Evolutionary conservation across 257 asterid genomes (phyloP).

Genomic region (Nicotiana benthamiana): DNA sequence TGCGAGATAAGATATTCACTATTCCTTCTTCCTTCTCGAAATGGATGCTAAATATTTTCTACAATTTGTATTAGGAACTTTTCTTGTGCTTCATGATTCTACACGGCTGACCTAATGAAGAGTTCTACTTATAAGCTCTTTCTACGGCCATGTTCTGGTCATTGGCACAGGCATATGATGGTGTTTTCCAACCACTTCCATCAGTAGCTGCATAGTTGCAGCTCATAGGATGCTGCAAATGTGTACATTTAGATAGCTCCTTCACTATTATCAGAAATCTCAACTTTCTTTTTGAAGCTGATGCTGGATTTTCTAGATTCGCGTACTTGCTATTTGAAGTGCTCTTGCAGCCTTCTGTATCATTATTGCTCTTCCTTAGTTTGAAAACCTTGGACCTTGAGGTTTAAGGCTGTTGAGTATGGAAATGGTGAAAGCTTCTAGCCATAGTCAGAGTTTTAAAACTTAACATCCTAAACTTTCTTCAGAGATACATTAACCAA

Average conservation of each 20-base stretch:
- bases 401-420: not conserved
- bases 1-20: not conserved
- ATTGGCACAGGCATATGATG: not conserved
- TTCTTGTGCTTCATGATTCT: not conserved
- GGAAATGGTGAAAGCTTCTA: not conserved
- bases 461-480: not conserved
- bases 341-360: not conserved
- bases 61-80: not conserved
- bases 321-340: not conserved
- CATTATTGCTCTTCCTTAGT: not conserved
- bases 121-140: not conserved
- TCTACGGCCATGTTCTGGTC: not conserved
- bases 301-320: not conserved
- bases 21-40: not conserved
- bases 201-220: not conserved
- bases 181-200: slow-evolving; percentile 3
- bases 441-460: not conserved
- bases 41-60: not conserved
- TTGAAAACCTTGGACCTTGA: not conserved
- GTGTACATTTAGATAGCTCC: not conserved
- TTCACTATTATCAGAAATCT: not conserved
- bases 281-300: slow-evolving; percentile 1
- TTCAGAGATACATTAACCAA: not conserved
- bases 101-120: not conserved
- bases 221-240: not conserved